Evolutionary conservation across 345 rosid species (phyloP), one percentile per base, ranked within the genome.

Genomic region (Isatis tinctoria): DNA sequence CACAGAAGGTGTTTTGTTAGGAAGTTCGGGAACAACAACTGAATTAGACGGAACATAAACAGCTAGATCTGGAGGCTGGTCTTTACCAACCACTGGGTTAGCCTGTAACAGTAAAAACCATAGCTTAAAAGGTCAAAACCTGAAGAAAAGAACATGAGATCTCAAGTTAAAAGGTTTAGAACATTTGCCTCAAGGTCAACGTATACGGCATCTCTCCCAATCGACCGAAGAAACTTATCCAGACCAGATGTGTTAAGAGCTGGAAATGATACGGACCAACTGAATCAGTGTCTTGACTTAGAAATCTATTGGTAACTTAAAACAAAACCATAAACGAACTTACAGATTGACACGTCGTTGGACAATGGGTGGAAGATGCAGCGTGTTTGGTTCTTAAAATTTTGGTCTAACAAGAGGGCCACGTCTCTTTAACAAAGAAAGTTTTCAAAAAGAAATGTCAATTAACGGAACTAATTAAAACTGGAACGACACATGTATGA

Each of bases 11-110:
- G 76, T 64, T 60, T 78, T 75, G 24, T 78, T 83, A 11, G 85
- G 65, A 78, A 66, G 66, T 68, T 90, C 93, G 5, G 88, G 87
- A 63, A 87, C 44, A 78, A 79, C 74, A 11, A 70, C 64, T 60
- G 95, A 82, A 65, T 74, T 76, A 39, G 92, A 83, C 18, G 97
- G 96, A 70, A 88, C 97, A 74, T 87, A 81, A 53, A 75, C 73
- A 67, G 95, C 93, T 56, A 94, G 87, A 80, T 94, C 98, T 1
- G 98, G 96, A 71, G 97, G 93, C 72, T 88, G 95, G 78, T 94
- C 97, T 82, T 91, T 94, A 65, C 98, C 97, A 22, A 91, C 93
- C 18, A 79, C 39, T 9, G 92, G 98, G 72, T 80, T 89, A 66
- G 86, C 95, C 97, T 91, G 73, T 73, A 56, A 62, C 35, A 83